Base-by-base conservation (phyloP, 768 basidiomycete genomes). In the Leccinum broughii region DNA sequence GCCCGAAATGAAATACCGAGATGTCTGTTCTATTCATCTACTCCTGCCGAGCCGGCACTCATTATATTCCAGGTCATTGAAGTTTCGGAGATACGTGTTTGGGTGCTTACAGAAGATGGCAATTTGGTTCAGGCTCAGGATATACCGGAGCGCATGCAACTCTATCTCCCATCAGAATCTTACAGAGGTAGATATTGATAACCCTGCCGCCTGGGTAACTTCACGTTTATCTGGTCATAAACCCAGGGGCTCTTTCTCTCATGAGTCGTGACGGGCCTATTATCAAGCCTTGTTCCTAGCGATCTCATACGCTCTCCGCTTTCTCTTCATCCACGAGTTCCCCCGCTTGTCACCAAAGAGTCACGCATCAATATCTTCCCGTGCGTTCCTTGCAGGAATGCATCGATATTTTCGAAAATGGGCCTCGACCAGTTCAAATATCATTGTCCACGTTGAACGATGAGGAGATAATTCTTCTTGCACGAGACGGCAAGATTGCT, bases 401-500 rank as follows among this genome's bases (percentile, higher is more conserved):
- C 66, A 80, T 93, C 56, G 84, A 88, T 24, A 80, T 98, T 57
- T 93, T 90, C 67, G 90, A 90, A 68, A 85, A 86, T 59, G 86
- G 85, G 3, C 86, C 89, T 1, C 78, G 84, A 55, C 85, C 88
- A 4, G 78, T 85, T 8, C 81, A 83, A 24, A 77, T 75, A 10
- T 78, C 84, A 22, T 67, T 92, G 55, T 76, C 81, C 49, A 78
- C 84, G 64, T 76, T 99, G 68, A 90, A 84, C 55, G 93, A 99
- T 66, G 96, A 98, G 70, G 97, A 98, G 75, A 80, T 99, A 49
- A 88, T 98, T 57, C 56, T 94, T 58, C 80, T 99, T 50, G 83
- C 88, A 2, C 93, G 95, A 77, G 88, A 87, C 62, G 93, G 95
- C 32, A 97, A 96, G 84, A 89, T 98, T 58, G 89, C 92, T 1